Evolutionary conservation across 257 asterid species (phyloP).

Genomic region (Solanum boliviense): DNA sequence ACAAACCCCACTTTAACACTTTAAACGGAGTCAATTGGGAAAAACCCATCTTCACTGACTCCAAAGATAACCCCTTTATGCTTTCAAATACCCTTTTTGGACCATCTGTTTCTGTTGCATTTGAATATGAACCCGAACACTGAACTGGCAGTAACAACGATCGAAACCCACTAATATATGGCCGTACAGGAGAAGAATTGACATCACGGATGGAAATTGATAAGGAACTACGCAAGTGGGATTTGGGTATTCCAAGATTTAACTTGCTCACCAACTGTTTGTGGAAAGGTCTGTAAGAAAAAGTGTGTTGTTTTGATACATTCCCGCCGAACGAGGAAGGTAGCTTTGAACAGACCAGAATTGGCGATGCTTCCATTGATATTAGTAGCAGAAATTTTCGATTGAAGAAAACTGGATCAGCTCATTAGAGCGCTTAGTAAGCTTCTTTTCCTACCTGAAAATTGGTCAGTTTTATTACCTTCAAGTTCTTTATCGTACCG

Average conservation of each 20-base stretch:
- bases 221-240: conserved; percentile 4
- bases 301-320: neutral
- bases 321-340: conserved; percentile 26
- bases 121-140: conserved; percentile 36
- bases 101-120: conserved; percentile 12
- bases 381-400: neutral
- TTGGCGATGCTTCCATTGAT: conserved; percentile 40
- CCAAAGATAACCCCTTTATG: conserved; percentile 28
- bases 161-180: neutral
- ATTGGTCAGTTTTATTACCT: conserved; percentile 24
- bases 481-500: conserved; percentile 67
- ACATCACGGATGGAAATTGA: neutral
- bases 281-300: conserved; percentile 45
- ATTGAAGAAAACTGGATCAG: neutral
- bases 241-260: conserved; percentile 1
- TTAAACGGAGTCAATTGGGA: conserved; percentile 47
- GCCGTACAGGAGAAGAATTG: neutral
- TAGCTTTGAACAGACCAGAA: conserved; percentile 40
- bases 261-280: conserved; percentile 32
- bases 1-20: conserved; percentile 55
- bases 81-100: conserved; percentile 6
- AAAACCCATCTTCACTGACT: conserved; percentile 34
- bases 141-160: conserved; percentile 15
- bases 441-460: neutral
- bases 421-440: neutral